Evolutionary conservation across 1,139 yeast genomes (phyloP), one percentile per base, ranked within the genome.

Genomic region (Yamadazyma buinensis): DNA sequence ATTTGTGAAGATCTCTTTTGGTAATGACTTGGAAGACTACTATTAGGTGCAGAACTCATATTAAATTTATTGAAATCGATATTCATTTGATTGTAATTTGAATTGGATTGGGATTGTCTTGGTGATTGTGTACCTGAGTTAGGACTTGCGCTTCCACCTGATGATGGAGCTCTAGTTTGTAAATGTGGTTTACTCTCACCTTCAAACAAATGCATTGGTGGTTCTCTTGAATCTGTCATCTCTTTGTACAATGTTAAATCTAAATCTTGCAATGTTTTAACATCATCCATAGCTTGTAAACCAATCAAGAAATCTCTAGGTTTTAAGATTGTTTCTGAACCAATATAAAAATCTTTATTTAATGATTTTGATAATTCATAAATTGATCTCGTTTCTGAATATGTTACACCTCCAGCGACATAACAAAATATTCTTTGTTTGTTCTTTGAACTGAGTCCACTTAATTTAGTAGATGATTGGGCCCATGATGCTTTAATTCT

Each of bases 331-430:
- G 83, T 79, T 51, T 85, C 95, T 6, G 95, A 82, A 0, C 98
- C 98, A 40, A 92, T 66, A 41, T 83, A 78, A 21, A 92, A 74
- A 44, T 87, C 96, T 52, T 79, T 81, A 47, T 83, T 77, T 39
- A 76, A 67, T 30, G 72, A 60, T 14, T 65, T 58, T 6, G 87
- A 74, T 32, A 88, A 67, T 46, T 86, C 94, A 48, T 86, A 83
- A 11, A 83, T 80, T 5, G 87, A 72, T 39, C 94, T 73, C 28
- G 84, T 64, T 55, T 94, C 99, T 3, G 90, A 75, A 44, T 83
- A 78, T 0, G 97, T 87, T 26, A 85, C 62, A 9, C 98, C 98
- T 15, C 99, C 99, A 1, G 94, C 84, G 26, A 88, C 75, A 52
- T 80, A 92, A 40, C 88, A 78, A 47, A 90, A 77, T 7, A 90